Percentiles rank a stretch among this genome's conserved stretches.
phyloP scores from a whole-genome alignment of 1,284 basidiomycete species.

The Ceratobasidium sp. region DNA sequence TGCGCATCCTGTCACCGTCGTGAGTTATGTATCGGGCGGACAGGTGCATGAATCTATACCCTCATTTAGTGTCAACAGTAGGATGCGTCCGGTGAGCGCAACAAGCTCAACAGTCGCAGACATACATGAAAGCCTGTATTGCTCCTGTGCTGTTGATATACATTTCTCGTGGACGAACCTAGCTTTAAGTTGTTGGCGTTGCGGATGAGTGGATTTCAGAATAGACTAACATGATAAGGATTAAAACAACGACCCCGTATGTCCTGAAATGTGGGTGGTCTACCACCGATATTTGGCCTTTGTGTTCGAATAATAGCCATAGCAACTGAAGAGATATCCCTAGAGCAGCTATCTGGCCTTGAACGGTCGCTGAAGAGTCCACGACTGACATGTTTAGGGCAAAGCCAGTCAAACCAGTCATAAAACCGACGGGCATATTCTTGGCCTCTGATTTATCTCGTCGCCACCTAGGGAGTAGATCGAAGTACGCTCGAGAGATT shows the following conservation, averaged over 20 bases:
- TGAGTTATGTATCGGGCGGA: no score
- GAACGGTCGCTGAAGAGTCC: not conserved
- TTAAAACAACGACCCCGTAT: not conserved
- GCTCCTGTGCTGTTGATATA: no score
- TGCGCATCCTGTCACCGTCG: no score
- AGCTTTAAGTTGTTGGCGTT: no score
- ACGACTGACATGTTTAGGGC: not conserved
- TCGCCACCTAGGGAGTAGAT: not conserved
- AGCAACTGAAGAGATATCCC: not conserved
- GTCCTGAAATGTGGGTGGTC: not conserved
- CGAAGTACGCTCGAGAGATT: not conserved
- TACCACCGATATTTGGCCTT: not conserved
- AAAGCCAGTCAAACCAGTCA: not conserved
- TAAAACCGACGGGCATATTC: not conserved
- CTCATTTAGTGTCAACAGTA: no score
- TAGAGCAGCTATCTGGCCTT: not conserved
- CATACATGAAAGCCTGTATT: no score
- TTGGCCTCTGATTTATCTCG: not conserved
- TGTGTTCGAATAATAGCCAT: not conserved
- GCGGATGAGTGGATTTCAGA: no score
- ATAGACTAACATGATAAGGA: not conserved
- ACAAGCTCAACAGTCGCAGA: no score
- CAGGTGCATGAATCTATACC: no score
- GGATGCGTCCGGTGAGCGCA: no score
- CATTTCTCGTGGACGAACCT: no score